These are phyloP conservation scores for Clonostachys rosea DNA, from an alignment of 2,329 filamentous ascomycete genomes.

Conservation along the genomic window DNA sequence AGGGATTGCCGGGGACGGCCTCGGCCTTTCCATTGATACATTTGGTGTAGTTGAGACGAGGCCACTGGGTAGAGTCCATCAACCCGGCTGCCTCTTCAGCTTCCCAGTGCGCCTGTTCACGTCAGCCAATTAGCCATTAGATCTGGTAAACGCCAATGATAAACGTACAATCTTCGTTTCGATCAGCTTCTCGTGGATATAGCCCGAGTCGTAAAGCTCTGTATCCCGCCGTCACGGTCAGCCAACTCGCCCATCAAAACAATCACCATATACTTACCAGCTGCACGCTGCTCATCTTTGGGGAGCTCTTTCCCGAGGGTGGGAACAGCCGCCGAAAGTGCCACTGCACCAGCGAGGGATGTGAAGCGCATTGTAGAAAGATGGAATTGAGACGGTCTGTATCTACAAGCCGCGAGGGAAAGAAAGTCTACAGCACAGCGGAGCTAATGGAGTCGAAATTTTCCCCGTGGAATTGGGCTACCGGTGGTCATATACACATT, in stretches of 20 bases:
- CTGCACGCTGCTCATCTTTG: slow-evolving; percentile 10
- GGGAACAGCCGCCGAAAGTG: slow-evolving; percentile 4
- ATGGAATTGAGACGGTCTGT: not conserved
- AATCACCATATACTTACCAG: slow-evolving; percentile 1
- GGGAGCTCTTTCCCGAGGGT: slow-evolving; percentile 9
- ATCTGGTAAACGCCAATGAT: not conserved
- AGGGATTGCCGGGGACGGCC: slow-evolving; percentile 11
- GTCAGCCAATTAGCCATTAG: not conserved
- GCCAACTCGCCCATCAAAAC: not conserved
- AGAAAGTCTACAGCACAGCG: no score
- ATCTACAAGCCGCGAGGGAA: no score
- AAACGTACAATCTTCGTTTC: slow-evolving; percentile 7
- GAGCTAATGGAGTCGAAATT: no score
- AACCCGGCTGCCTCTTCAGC: slow-evolving; percentile 12
- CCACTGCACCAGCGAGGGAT: slow-evolving; percentile 4
- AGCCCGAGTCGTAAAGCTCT: slow-evolving; percentile 14
- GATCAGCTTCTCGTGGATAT: slow-evolving; percentile 12
- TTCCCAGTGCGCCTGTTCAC: slow-evolving; percentile 7
- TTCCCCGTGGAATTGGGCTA: no score
- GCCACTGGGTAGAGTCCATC: slow-evolving; percentile 14
- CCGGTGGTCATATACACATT: no score
- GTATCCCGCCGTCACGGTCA: not conserved
- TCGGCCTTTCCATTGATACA: slow-evolving; percentile 12
- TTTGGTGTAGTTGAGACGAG: slow-evolving; percentile 14
- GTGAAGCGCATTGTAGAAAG: slow-evolving; percentile 9